Percentiles rank a stretch among this genome's conserved stretches.
Evolutionary conservation across 2,329 filamentous ascomycete species (phyloP).

Genomic region (Epichloe festucae): DNA sequence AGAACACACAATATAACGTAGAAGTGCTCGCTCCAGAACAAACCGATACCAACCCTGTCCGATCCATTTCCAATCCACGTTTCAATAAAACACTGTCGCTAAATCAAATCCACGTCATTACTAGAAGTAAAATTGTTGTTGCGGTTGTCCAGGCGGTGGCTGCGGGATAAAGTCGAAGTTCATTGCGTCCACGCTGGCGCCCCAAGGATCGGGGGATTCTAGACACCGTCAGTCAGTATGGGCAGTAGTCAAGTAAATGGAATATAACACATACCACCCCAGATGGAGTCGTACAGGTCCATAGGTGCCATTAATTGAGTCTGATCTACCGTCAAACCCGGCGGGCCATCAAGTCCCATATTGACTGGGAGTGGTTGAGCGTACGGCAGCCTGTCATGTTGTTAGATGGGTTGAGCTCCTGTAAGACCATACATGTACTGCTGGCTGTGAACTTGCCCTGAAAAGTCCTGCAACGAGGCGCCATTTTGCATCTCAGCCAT

Average conservation of each 20-base stretch:
- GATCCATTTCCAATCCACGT: no score
- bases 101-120: not conserved
- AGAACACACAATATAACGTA: not conserved
- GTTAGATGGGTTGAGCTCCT: not conserved
- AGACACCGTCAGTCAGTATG: not conserved
- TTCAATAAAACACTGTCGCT: not conserved
- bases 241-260: not conserved
- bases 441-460: slow-evolving; percentile 20
- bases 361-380: slow-evolving; percentile 23
- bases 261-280: slow-evolving; percentile 41
- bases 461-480: slow-evolving; percentile 31
- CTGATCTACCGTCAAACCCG: slow-evolving; percentile 40
- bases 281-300: slow-evolving; percentile 56
- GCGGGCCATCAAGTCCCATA: slow-evolving; percentile 30
- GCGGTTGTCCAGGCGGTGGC: slow-evolving; percentile 43
- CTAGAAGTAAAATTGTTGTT: slow-evolving; percentile 46
- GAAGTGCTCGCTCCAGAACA: not conserved
- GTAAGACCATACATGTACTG: not conserved
- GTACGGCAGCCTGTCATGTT: slow-evolving; percentile 22
- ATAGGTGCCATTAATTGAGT: slow-evolving; percentile 50
- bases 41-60: not conserved
- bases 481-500: slow-evolving; percentile 55
- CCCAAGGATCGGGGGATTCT: slow-evolving; percentile 49
- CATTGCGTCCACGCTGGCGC: slow-evolving; percentile 39
- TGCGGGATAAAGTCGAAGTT: slow-evolving; percentile 49